phyloP scores from a whole-genome alignment of 2,329 filamentous ascomycete genomes.

The Colletotrichum sansevieriae region DNA sequence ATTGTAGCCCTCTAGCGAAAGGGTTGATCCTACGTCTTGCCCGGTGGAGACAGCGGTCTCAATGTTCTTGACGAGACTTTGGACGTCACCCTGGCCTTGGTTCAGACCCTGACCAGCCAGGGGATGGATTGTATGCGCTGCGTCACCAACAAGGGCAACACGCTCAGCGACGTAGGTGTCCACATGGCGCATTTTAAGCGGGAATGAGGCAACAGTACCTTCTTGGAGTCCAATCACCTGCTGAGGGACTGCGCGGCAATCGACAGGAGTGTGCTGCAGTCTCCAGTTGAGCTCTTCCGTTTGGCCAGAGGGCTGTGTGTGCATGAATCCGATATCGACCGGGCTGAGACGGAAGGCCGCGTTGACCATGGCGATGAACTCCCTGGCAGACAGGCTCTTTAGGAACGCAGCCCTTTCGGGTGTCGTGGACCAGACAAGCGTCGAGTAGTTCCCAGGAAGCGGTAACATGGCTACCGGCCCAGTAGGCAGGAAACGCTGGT shows the following conservation, averaged over 20 bases:
- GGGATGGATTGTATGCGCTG: constrained; percentile 94
- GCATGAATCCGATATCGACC: constrained; percentile 86
- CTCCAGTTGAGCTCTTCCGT: constrained; percentile 89
- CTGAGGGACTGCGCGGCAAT: constrained; percentile 72
- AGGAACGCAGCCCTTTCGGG: constrained; percentile 82
- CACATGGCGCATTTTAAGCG: constrained; percentile 91
- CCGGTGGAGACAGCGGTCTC: constrained; percentile 83
- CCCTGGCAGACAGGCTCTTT: constrained; percentile 77
- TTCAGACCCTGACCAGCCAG: constrained; percentile 96
- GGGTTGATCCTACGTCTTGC: constrained; percentile 84
- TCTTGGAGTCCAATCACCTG: constrained; percentile 79
- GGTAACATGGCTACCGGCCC: constrained; percentile 94
- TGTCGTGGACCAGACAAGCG: constrained; percentile 95
- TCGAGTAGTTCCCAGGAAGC: constrained; percentile 84
- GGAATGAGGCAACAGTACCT: constrained; percentile 88
- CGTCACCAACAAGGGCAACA: constrained; percentile 92
- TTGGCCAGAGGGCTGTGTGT: constrained; percentile 71
- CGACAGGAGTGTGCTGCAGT: constrained; percentile 74
- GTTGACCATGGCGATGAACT: constrained; percentile 91
- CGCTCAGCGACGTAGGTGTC: constrained; percentile 92
- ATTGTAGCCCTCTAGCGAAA: constrained; percentile 86
- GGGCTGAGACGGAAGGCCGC: constrained; percentile 88
- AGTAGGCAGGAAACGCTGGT: constrained; percentile 93
- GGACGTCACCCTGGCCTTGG: constrained; percentile 89
- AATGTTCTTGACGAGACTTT: constrained; percentile 81